Percentiles rank a stretch among this genome's conserved stretches.
Evolutionary conservation across 805 yeast species (phyloP).

Genomic region (Schizosaccharomyces lindneri): DNA sequence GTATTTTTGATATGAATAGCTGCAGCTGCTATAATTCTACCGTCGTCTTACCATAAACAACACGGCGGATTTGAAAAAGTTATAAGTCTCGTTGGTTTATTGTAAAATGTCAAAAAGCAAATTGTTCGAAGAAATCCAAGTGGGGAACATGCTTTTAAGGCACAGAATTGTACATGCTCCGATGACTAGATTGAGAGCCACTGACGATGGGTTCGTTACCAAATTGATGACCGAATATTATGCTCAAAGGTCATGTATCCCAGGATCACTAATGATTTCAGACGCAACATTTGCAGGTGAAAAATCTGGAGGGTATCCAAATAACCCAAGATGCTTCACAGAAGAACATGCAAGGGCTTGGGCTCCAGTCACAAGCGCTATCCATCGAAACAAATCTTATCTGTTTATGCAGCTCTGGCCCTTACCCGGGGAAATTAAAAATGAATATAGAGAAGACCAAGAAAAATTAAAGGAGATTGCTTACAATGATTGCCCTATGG

Average conservation of each 20-base stretch:
- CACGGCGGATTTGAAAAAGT: no score
- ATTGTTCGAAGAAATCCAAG: conserved; percentile 10
- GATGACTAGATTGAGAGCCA: conserved; percentile 21
- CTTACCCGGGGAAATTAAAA: background rate
- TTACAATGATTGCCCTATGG: background rate
- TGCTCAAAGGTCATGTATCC: conserved; percentile 24
- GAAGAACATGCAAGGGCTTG: conserved; percentile 72
- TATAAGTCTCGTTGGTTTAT: no score
- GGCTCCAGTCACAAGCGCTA: conserved; percentile 20
- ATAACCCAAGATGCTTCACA: conserved; percentile 26
- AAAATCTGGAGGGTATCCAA: conserved; percentile 19
- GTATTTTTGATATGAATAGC: no score
- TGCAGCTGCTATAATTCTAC: no score
- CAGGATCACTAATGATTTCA: conserved; percentile 34
- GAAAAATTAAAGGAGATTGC: conserved; percentile 5
- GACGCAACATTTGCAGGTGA: conserved; percentile 30
- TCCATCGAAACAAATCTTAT: background rate
- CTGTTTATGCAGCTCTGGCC: background rate
- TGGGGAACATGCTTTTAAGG: conserved; percentile 10
- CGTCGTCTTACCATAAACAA: no score
- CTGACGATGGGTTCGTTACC: conserved; percentile 10
- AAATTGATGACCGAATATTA: conserved; percentile 29
- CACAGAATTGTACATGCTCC: conserved; percentile 28
- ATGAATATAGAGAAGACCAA: background rate
- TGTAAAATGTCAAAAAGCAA: background rate